These are phyloP conservation scores for Lepidium africanum DNA, from an alignment of 345 rosid genomes.

Conservation along the genomic window DNA sequence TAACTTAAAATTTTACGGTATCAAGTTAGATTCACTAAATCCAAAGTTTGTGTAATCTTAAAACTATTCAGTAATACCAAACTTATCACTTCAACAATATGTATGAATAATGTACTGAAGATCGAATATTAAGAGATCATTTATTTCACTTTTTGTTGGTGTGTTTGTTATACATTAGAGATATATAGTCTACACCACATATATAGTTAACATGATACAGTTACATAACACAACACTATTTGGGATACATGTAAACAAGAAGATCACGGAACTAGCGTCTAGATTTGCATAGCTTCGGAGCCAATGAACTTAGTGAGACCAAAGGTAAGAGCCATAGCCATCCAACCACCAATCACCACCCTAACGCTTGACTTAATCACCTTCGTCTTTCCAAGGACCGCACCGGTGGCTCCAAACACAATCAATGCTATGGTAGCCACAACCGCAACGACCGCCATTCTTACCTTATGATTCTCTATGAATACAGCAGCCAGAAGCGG, in stretches of 20 bases:
- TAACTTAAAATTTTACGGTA: no score
- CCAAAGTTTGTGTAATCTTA: no score
- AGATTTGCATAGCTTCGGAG: constrained; percentile 21
- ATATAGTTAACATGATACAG: background rate
- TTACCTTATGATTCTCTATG: constrained; percentile 38
- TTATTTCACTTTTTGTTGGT: constrained; percentile 1
- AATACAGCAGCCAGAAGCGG: constrained; percentile 55
- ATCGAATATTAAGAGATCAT: background rate
- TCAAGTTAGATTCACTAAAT: no score
- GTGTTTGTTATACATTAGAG: background rate
- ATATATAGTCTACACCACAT: constrained; percentile 8
- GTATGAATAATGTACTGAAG: no score
- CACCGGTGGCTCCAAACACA: constrained; percentile 51
- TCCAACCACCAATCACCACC: constrained; percentile 58
- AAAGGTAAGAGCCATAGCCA: constrained; percentile 72
- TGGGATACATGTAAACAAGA: constrained; percentile 5
- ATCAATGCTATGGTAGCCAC: constrained; percentile 45
- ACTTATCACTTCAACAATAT: no score
- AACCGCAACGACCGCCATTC: constrained; percentile 41
- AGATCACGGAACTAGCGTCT: background rate
- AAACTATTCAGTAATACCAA: no score
- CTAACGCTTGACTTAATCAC: constrained; percentile 38
- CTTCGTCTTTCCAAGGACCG: constrained; percentile 49
- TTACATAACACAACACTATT: background rate
- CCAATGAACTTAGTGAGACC: constrained; percentile 62